Percentiles rank a stretch among this genome's conserved stretches.
phyloP scores from a whole-genome alignment of 2,329 filamentous ascomycete species.

The Verruconis gallopava region DNA sequence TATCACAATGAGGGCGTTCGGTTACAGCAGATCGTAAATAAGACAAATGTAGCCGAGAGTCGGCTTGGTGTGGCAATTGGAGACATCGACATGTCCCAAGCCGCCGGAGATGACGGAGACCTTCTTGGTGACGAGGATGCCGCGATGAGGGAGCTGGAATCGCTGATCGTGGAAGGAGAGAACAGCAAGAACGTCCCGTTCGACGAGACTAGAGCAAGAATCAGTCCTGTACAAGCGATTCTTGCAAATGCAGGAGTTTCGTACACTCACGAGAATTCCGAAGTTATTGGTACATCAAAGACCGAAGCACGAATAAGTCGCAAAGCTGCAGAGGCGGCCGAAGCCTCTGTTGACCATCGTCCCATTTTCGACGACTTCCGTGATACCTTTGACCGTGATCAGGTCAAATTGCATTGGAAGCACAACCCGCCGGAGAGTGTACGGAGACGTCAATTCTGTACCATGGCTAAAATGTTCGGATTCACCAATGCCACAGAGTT shows the following conservation, averaged over 20 bases:
- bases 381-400: conserved; percentile 13
- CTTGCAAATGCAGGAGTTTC: conserved; percentile 77
- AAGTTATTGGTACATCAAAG: conserved; percentile 84
- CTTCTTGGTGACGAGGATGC: conserved; percentile 39
- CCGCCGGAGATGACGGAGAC: conserved; percentile 29
- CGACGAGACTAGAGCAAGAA: conserved; percentile 18
- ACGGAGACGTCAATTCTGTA: conserved; percentile 72
- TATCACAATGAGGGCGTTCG: conserved; percentile 70
- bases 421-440: conserved; percentile 58
- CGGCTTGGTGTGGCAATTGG: conserved; percentile 69
- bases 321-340: conserved; percentile 52
- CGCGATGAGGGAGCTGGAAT: conserved; percentile 61
- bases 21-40: conserved; percentile 91
- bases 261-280: conserved; percentile 92
- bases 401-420: conserved; percentile 21
- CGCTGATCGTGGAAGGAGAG: conserved; percentile 39
- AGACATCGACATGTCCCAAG: conserved; percentile 55
- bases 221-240: conserved; percentile 65
- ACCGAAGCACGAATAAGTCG: conserved; percentile 77
- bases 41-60: conserved; percentile 92
- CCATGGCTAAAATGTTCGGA: conserved; percentile 70
- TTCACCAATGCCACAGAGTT: conserved; percentile 70
- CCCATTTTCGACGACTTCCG: conserved; percentile 14
- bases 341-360: conserved; percentile 21
- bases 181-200: conserved; percentile 34